Evolutionary conservation across 306 rosid genomes (phyloP).

Genomic region (Inga leiocalycina): DNA sequence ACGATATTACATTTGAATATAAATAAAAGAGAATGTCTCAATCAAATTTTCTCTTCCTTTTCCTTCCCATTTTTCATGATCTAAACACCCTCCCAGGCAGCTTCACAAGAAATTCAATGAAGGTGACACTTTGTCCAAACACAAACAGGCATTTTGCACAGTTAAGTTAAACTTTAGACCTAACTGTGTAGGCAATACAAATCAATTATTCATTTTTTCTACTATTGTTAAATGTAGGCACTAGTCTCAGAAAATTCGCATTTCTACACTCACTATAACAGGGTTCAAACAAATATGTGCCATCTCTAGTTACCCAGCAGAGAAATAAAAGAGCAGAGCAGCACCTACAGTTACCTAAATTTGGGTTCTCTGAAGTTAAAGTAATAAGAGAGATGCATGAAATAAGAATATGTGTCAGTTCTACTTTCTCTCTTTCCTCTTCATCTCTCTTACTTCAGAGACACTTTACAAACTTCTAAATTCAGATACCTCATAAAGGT

Average conservation of each 20-base stretch:
- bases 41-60: background rate
- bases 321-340: background rate
- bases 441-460: background rate
- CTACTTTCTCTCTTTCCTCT: background rate
- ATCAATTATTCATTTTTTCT: background rate
- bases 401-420: background rate
- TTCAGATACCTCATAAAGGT: background rate
- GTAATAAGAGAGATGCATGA: background rate
- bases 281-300: background rate
- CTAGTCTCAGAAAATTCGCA: background rate
- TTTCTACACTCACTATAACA: background rate
- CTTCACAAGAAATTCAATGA: constrained; percentile 1
- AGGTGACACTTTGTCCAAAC: background rate
- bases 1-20: background rate
- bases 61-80: background rate
- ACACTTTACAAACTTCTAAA: background rate
- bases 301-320: background rate
- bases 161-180: background rate
- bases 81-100: background rate
- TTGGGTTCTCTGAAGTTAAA: background rate
- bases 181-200: background rate
- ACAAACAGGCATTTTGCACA: background rate
- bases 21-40: background rate
- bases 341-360: background rate
- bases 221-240: constrained; percentile 11